Evolutionary conservation across 2,329 filamentous ascomycete genomes (phyloP), one percentile per base, ranked within the genome.

Genomic region (Tolypocladium nubicola): DNA sequence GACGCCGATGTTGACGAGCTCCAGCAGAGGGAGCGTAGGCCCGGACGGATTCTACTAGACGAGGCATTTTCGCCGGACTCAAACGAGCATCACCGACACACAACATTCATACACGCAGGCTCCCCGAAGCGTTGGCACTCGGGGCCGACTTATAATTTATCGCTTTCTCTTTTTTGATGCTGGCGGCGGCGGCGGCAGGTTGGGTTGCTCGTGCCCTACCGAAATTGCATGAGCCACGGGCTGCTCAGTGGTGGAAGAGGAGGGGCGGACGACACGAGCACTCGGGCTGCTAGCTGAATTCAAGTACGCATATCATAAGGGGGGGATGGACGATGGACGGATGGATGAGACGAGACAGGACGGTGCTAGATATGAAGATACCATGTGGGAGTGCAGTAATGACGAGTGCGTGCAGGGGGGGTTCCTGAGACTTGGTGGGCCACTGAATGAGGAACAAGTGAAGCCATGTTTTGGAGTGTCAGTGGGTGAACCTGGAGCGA

Each of bases 1-100:
- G 53, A 73, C 70, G 39, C 71, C 71, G 23, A 63, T 67, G 40
- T 65, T 67, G 37, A 65, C 67, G 55, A 58, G 58, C 6, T 71
- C 69, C 21, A 70, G 68, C 58, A 67, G 66, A 55, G 65, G 61
- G 35, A 65, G 71, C 45, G 56, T 62, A 26, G 66, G 65, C 14
- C 41, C 49, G 14, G 71, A 72, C 26, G 69, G 69, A 16, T 59
- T 53, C 37, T 59, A 59, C n/a, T 61, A 57, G 49, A 14, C 57
- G 43, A 19, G 21, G 14, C 47, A 11, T 26, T n/a, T n/a, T 35
- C 16, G 19, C 9, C 1, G 47, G 19, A 35, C 30, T 35, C 26
- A 33, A 50, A 19, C 45, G 11, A 19, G 26, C 47, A 11, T 50
- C 6, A 21, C n/a, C 41, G 14, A 10, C 47, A 50, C 47, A n/a